Evolutionary conservation across 2,329 filamentous ascomycete species (phyloP).

Genomic region (Ascochyta lentis): DNA sequence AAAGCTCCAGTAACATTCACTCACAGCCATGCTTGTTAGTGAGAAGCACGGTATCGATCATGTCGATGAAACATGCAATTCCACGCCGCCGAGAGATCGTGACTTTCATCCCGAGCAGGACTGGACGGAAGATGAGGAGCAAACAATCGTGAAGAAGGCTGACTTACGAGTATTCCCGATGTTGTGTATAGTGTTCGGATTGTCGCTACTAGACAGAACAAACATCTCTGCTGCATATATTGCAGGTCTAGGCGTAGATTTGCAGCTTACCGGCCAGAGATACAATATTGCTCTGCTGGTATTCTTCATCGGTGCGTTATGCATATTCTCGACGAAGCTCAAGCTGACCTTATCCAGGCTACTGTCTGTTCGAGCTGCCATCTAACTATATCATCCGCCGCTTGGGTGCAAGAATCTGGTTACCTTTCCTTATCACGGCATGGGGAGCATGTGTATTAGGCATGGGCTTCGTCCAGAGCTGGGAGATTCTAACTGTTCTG

Average conservation of each 20-base stretch:
- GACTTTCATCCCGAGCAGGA: conserved; percentile 24
- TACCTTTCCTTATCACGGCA: conserved; percentile 36
- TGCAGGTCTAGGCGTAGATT: conserved; percentile 24
- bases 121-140: conserved; percentile 43
- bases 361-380: conserved; percentile 42
- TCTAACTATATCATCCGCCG: conserved; percentile 42
- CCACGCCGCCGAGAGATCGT: not conserved
- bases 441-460: conserved; percentile 36
- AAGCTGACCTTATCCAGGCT: conserved; percentile 18
- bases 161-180: conserved; percentile 44
- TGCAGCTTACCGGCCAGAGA: conserved; percentile 24
- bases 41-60: conserved; percentile 22
- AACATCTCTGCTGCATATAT: conserved; percentile 36
- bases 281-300: conserved; percentile 43
- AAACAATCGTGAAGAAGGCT: conserved; percentile 37
- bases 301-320: conserved; percentile 33
- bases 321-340: not conserved
- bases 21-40: conserved; percentile 8
- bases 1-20: not conserved
- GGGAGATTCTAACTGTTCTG: conserved; percentile 29
- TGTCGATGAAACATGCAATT: conserved; percentile 20
- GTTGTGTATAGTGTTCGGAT: conserved; percentile 41
- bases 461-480: conserved; percentile 34
- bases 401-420: conserved; percentile 40
- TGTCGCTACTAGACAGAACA: conserved; percentile 34